Evolutionary conservation across 495 filamentous ascomycete species (phyloP).

Genomic region (Hyaloscypha finlandica): DNA sequence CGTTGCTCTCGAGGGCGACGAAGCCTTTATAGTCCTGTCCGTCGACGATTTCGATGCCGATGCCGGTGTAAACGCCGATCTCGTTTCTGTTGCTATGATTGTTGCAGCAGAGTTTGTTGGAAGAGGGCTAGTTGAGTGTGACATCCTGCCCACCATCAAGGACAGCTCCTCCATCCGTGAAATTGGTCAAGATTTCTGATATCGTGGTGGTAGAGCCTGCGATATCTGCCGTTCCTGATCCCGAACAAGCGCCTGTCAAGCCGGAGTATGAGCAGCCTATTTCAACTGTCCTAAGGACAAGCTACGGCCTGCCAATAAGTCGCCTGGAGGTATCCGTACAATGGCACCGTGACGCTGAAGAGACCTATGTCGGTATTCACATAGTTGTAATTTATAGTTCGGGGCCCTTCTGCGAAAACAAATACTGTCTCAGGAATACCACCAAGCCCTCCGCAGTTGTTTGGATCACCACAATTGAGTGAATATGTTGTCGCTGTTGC

Average conservation of each 20-base stretch:
- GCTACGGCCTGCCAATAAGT: neutral
- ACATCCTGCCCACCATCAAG: conserved; percentile 8
- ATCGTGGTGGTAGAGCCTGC: neutral
- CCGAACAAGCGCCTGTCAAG: conserved; percentile 15
- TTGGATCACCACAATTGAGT: conserved; percentile 8
- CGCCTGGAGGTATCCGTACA: too few species aligned
- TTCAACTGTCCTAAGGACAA: conserved; percentile 12
- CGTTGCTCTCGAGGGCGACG: neutral
- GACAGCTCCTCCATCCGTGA: conserved; percentile 10
- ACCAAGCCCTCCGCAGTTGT: neutral
- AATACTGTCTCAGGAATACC: conserved; percentile 19
- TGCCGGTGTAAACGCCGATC: too few species aligned
- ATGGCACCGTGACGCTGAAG: too few species aligned
- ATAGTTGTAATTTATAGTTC: conserved; percentile 20
- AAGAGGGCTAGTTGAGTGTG: conserved; percentile 14
- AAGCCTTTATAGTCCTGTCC: neutral
- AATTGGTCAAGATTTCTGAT: neutral
- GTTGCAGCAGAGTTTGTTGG: neutral
- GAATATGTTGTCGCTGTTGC: conserved; percentile 28
- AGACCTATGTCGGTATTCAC: neutral
- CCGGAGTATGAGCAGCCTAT: conserved; percentile 19
- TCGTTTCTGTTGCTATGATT: neutral
- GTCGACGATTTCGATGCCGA: neutral
- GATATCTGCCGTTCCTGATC: neutral
- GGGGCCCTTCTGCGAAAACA: conserved; percentile 24